Evolutionary conservation across 192 early-diverging fungal species (phyloP), one percentile per base, ranked within the genome.

Genomic region (Coemansia sp.): DNA sequence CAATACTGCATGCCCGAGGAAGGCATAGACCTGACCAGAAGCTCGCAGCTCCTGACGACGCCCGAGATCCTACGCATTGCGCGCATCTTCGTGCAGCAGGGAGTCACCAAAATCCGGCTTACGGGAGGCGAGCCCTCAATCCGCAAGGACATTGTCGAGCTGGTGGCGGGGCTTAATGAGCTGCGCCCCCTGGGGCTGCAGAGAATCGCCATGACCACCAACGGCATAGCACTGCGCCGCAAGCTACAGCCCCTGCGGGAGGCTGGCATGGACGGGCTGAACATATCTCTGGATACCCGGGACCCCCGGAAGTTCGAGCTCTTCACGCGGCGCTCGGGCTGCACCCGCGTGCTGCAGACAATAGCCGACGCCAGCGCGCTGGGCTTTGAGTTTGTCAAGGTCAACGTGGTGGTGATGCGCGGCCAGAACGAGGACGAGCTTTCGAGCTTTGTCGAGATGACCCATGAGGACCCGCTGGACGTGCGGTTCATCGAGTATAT

Each of bases 401-500:
- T 98, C 63, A 98, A 98, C 49, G 85, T 84, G n/a, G 96, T 98
- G 12, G 88, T 98, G 26, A 94, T 95, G 68, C 82, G 88, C 1
- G 84, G 84, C 1, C 77, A 89, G 23, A 98, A 98, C 58, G 89
- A 96, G 33, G 65, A 81, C 48, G 92, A 98, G 50, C 83, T 94
- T 0, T 63, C 84, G 6, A 75, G 82, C 21, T 95, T 98, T 85
- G 88, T 94, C 1, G 87, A 87, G 28, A 80, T 93, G 68, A 96
- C 94, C 6, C 81, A 86, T 31, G 80, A 90, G 43, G 79, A 83
- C 14, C 73, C 82, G 10, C 53, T 96, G 4, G 85, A 88, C 35
- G 84, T 98, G 0, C 77, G 96, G 15, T 98, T 98, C 70, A 98
- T 98, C 66, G 96, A 98, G 69, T 96, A 96, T 61, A 98, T 96